Conservation (phyloP, 1,284 basidiomycete species). For the Microbotryomycetes sp. region DNA sequence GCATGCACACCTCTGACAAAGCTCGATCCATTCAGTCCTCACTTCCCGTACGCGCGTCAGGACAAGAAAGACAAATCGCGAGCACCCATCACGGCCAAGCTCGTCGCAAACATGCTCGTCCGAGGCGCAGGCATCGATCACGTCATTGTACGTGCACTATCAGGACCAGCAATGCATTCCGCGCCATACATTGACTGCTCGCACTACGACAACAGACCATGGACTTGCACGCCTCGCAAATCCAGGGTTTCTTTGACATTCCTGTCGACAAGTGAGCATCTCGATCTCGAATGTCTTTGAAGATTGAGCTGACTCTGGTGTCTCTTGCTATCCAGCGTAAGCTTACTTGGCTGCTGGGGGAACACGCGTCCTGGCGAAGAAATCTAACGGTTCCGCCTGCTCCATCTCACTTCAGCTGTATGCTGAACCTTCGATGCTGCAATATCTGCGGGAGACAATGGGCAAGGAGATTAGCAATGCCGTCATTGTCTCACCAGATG, state of each 20-base stretch:
- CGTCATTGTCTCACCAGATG: conserved; percentile 97
- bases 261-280: conserved; percentile 93
- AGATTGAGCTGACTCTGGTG: not conserved
- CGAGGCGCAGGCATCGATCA: conserved; percentile 96
- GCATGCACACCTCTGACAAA: not conserved
- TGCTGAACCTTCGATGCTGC: conserved; percentile 92
- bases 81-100: conserved; percentile 96
- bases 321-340: conserved; percentile 44
- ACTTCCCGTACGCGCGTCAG: conserved; percentile 91
- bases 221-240: conserved; percentile 97
- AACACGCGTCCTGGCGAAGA: not conserved
- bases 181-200: not conserved
- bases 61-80: conserved; percentile 99
- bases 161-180: not conserved
- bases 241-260: conserved; percentile 99
- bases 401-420: conserved; percentile 58
- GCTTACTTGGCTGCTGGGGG: not conserved
- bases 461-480: conserved; percentile 62
- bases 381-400: not conserved
- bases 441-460: conserved; percentile 91
- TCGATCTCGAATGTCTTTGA: not conserved
- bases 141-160: conserved; percentile 69
- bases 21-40: conserved; percentile 51
- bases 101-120: conserved; percentile 94
- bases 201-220: conserved; percentile 62